Conservation (phyloP, 352 stramenopile species). For the Elongisporangium prolatum region DNA sequence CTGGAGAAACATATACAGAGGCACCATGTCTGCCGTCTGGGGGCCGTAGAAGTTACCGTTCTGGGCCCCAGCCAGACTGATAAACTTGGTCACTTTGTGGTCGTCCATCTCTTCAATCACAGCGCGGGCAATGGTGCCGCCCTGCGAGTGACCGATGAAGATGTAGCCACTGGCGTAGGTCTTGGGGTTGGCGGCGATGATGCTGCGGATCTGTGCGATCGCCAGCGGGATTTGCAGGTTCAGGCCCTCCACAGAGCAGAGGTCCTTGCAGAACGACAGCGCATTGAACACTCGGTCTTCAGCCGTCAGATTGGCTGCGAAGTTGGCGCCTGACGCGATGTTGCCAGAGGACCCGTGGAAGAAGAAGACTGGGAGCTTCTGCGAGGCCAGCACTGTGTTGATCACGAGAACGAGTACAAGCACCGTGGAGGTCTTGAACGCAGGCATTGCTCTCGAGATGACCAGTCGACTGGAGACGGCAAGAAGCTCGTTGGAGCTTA, state of each 20-base stretch:
- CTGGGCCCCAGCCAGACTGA: slow-evolving; percentile 39
- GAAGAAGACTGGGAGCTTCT: no score
- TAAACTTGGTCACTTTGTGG: slow-evolving; percentile 44
- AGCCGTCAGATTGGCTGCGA: slow-evolving; percentile 18
- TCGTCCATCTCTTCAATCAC: slow-evolving; percentile 59
- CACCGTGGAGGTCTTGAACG: neutral
- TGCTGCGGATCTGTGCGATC: slow-evolving; percentile 32
- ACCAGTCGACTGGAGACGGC: neutral
- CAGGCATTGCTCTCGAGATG: neutral
- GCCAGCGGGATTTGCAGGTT: slow-evolving; percentile 36
- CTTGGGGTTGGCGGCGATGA: slow-evolving; percentile 20
- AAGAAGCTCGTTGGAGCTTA: no score
- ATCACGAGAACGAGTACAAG: neutral
- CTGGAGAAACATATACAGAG: slow-evolving; percentile 30
- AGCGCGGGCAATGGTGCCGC: slow-evolving; percentile 32
- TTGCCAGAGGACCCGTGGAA: slow-evolving; percentile 24
- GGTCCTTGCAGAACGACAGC: slow-evolving; percentile 20
- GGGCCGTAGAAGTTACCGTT: slow-evolving; percentile 58
- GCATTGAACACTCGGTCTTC: slow-evolving; percentile 19
- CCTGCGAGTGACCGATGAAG: slow-evolving; percentile 47
- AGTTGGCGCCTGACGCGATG: slow-evolving; percentile 9
- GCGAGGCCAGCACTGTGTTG: neutral
- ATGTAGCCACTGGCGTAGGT: slow-evolving; percentile 41
- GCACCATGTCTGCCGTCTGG: slow-evolving; percentile 24
- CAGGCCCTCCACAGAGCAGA: slow-evolving; percentile 14